Conservation (phyloP, 2,329 filamentous ascomycete genomes). For the Fusarium brachygibbosum region DNA sequence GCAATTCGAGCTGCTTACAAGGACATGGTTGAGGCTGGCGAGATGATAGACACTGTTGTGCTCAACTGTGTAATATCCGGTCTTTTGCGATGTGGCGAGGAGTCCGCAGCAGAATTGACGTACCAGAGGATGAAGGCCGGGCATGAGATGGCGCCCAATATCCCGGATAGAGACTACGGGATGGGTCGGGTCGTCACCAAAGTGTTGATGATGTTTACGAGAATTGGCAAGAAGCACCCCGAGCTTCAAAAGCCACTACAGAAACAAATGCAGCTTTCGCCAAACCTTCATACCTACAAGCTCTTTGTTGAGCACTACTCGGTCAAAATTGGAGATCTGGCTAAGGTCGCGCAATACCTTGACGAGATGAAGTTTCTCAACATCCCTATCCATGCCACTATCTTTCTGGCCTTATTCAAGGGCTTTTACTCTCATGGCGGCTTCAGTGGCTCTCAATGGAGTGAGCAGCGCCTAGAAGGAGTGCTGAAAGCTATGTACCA, state of each 20-base stretch:
- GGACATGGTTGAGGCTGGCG: slow-evolving; percentile 84
- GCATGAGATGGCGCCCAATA: slow-evolving; percentile 57
- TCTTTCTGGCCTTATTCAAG: slow-evolving; percentile 86
- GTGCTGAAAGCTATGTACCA: slow-evolving; percentile 76
- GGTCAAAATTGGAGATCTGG: slow-evolving; percentile 75
- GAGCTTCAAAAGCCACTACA: slow-evolving; percentile 69
- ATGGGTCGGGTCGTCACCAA: slow-evolving; percentile 65
- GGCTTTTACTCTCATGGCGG: slow-evolving; percentile 84
- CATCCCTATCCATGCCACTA: slow-evolving; percentile 78
- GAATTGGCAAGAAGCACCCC: slow-evolving; percentile 67
- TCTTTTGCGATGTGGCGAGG: slow-evolving; percentile 81
- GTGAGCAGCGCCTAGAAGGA: slow-evolving; percentile 72
- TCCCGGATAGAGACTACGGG: slow-evolving; percentile 62
- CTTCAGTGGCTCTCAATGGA: slow-evolving; percentile 76
- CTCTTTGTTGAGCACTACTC: slow-evolving; percentile 84
- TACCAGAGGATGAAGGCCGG: slow-evolving; percentile 86
- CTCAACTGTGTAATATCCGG: slow-evolving; percentile 89
- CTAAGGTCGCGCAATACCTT: slow-evolving; percentile 77
- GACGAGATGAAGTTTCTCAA: slow-evolving; percentile 82
- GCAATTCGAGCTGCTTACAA: slow-evolving; percentile 83
- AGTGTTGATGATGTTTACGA: slow-evolving; percentile 70
- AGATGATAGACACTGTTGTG: slow-evolving; percentile 88
- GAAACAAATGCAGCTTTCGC: slow-evolving; percentile 73
- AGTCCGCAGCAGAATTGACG: slow-evolving; percentile 80
- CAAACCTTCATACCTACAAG: slow-evolving; percentile 83